Evolutionary conservation across 169 alveolate genomes (phyloP), one percentile per base, ranked within the genome.

Genomic region (Prorocentrum cordatum): DNA sequence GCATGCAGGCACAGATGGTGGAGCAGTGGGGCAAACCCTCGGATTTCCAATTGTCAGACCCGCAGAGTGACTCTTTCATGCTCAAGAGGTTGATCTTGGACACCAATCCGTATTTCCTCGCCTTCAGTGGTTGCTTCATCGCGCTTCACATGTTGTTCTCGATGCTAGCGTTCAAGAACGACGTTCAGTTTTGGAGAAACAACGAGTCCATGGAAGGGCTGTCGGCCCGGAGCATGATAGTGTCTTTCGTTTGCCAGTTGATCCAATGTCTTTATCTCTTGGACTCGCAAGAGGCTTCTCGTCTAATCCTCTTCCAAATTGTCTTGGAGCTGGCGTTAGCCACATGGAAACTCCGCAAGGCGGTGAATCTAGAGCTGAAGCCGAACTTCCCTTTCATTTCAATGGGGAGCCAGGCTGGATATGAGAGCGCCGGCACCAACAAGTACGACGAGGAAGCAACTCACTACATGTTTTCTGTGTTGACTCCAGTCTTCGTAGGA

Each of bases 391-490:
- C 82, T 32, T 70, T 70, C 62, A 39, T 70, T 62, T 6, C 14
- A 33, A 38, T 70, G 26, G 82, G 82, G 16, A 39, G 82, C 27
- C 82, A 70, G 62, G 39, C 36, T 20, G 82, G 82, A 7, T 70
- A 70, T 12, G 82, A 70, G 26, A 62, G 39, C 62, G 82, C 32
- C 92, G 97, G 32, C 84, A 92, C 36, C 93, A 97, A 91, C 87
- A 95, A 73, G 95, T 98, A 97, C 75, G 99, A 98, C 93, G 99
- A 98, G 92, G 95, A 97, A 42, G 98, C 98, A 79, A 96, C 99
- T 29, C 97, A 97, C 93, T 95, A 97, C 61, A 98, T 98, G 97
- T 97, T n/a, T n/a, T n/a, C n/a, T n/a, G n/a, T n/a, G n/a, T n/a
- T n/a, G n/a, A n/a, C n/a, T n/a, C n/a, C n/a, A n/a, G n/a, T n/a